Evolutionary conservation across 2,329 filamentous ascomycete genomes (phyloP).

Genomic region (Aspergillus uvarum): DNA sequence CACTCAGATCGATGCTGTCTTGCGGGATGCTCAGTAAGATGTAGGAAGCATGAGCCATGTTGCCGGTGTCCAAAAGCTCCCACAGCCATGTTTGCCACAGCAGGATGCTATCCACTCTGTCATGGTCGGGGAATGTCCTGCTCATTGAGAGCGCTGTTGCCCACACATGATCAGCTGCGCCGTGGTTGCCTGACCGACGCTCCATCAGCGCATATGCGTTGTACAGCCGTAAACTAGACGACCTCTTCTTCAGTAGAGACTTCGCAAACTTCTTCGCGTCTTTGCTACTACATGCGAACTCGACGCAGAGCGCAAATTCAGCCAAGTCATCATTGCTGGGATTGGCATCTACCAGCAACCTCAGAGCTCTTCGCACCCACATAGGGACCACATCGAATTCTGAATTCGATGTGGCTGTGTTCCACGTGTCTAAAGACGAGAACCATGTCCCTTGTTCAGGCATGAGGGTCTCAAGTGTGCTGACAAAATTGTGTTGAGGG

Average conservation of each 20-base stretch:
- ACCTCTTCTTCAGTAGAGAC: slow-evolving; percentile 65
- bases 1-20: slow-evolving; percentile 33
- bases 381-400: slow-evolving; percentile 40
- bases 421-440: slow-evolving; percentile 37
- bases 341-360: slow-evolving; percentile 52
- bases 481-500: slow-evolving; percentile 37
- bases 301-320: slow-evolving; percentile 69
- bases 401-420: slow-evolving; percentile 22
- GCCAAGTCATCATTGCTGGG: slow-evolving; percentile 56
- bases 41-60: slow-evolving; percentile 38
- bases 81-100: slow-evolving; percentile 67
- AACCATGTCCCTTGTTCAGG: slow-evolving; percentile 50
- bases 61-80: slow-evolving; percentile 57
- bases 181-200: slow-evolving; percentile 55
- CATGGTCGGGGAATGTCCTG: slow-evolving; percentile 36
- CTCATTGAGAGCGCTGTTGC: slow-evolving; percentile 64
- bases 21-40: slow-evolving; percentile 44
- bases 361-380: slow-evolving; percentile 57
- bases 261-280: slow-evolving; percentile 71
- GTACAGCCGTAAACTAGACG: slow-evolving; percentile 68
- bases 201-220: slow-evolving; percentile 77
- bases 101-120: slow-evolving; percentile 41
- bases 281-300: slow-evolving; percentile 55
- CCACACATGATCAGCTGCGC: slow-evolving; percentile 65
- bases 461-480: slow-evolving; percentile 58